A percentile compares a stretch with the other conserved stretches of the same genome.
Evolutionary conservation across 257 asterid genomes (phyloP).

Genomic region (Rehmannia glutinosa): DNA sequence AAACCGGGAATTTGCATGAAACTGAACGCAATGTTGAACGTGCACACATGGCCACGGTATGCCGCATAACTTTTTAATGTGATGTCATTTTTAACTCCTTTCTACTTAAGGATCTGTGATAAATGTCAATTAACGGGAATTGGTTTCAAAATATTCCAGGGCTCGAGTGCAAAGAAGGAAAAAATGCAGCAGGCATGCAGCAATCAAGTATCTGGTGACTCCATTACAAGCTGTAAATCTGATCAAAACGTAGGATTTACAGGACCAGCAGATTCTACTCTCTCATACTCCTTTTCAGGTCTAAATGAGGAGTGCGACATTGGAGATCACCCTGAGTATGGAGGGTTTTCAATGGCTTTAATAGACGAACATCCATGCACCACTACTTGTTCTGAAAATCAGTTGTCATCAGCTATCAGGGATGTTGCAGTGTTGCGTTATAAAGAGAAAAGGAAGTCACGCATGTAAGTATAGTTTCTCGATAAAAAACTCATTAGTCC

Average conservation of each 20-base stretch:
- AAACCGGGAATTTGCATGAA: slow-evolving; percentile 20
- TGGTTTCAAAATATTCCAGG: slow-evolving; percentile 25
- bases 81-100: too few species aligned
- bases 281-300: slow-evolving; percentile 34
- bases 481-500: background rate
- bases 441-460: slow-evolving; percentile 63
- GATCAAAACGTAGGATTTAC: slow-evolving; percentile 30
- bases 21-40: slow-evolving; percentile 25
- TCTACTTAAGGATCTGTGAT: too few species aligned
- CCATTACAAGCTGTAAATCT: slow-evolving; percentile 45
- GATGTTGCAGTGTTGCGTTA: slow-evolving; percentile 63
- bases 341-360: slow-evolving; percentile 29
- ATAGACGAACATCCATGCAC: slow-evolving; percentile 33
- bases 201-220: slow-evolving; percentile 30
- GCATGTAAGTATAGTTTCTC: slow-evolving; percentile 43
- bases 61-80: too few species aligned
- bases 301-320: slow-evolving; percentile 26
- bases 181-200: slow-evolving; percentile 40
- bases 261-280: slow-evolving; percentile 32
- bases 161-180: slow-evolving; percentile 23
- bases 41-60: slow-evolving; percentile 23
- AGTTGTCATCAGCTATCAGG: slow-evolving; percentile 38
- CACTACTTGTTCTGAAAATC: slow-evolving; percentile 26
- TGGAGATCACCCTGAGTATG: slow-evolving; percentile 40
- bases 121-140: too few species aligned